Base-by-base conservation (phyloP, 495 filamentous ascomycete genomes). In the Aspergillus bertholletiae region DNA sequence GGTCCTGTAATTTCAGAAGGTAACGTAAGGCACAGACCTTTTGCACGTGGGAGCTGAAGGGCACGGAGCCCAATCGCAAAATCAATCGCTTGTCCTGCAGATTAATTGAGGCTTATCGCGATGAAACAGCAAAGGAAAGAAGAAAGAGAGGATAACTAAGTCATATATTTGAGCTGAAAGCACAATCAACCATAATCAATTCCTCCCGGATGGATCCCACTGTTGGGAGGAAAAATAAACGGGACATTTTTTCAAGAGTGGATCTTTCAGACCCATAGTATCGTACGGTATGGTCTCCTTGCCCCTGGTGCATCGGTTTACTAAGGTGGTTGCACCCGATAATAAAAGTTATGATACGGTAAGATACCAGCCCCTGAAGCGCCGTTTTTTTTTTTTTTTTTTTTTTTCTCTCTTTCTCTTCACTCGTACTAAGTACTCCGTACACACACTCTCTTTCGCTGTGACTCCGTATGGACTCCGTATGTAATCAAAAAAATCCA, bases 301-400 rank as follows among this genome's bases (percentile, higher is more conserved):
- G 39, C 15, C 27, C 22, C 46, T 23, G 24, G 8, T 32, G 18
- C 49, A 48, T 18, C 46, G n/a, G n/a, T n/a, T n/a, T n/a, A n/a
- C n/a, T n/a, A n/a, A n/a, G n/a, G n/a, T n/a, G n/a, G n/a, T 23
- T 7, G 5, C 24, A 2, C 24, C 23, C 2, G 37, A 27, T 21
- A 23, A 22, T 15, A n/a, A n/a, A n/a, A 24, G 53, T 49, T 43
- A 43, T 18, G 5, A 24, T 15, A 32, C 46, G 34, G 46, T 55
- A 55, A 55, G 11, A 34, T 49, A 55, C 53, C 45, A 21, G 17
- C 53, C 46, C 53, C 53, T 56, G 54, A 47, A 47, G 40, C 47
- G 35, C 24, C 11, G 5, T 20, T 53, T 20, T 6, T 53, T 53
- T 40, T 27, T 27, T 41, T 51, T n/a, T 51, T 40, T 40, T 51